Evolutionary conservation across 1,284 basidiomycete genomes (phyloP).

Genomic region (Heterobasidion irregulare): DNA sequence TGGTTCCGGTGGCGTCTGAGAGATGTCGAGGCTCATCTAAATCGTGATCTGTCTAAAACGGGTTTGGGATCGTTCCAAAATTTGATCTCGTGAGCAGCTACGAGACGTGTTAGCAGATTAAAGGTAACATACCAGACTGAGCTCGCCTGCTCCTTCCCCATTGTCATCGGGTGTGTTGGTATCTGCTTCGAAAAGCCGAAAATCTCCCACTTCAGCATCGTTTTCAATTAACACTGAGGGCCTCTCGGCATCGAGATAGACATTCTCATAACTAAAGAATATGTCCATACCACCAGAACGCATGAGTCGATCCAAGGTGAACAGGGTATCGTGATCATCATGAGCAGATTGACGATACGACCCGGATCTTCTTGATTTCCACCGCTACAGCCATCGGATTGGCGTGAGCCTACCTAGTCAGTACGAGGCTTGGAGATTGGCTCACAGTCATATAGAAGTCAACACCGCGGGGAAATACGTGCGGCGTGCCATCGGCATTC

Average conservation of each 20-base stretch:
- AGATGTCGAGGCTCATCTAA: no score
- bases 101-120: no score
- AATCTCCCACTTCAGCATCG: neutral
- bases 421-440: neutral
- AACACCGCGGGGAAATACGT: constrained; percentile 45
- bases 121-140: no score
- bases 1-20: no score
- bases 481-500: constrained; percentile 53
- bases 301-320: neutral
- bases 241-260: neutral
- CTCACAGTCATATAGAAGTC: constrained; percentile 42
- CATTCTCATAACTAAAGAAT: neutral
- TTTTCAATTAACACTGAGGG: neutral
- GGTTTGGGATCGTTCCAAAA: no score
- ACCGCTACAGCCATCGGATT: constrained; percentile 5
- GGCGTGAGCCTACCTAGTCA: neutral
- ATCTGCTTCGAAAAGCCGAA: no score
- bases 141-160: no score
- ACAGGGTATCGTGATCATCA: neutral
- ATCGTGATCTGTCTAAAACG: no score
- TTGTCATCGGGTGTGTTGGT: no score
- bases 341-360: neutral
- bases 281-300: neutral
- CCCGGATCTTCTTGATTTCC: neutral
- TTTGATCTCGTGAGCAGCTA: no score